A percentile compares a stretch with the other conserved stretches of the same genome.
phyloP scores from a whole-genome alignment of 2,329 filamentous ascomycete genomes.

The Fusarium anthophilum region DNA sequence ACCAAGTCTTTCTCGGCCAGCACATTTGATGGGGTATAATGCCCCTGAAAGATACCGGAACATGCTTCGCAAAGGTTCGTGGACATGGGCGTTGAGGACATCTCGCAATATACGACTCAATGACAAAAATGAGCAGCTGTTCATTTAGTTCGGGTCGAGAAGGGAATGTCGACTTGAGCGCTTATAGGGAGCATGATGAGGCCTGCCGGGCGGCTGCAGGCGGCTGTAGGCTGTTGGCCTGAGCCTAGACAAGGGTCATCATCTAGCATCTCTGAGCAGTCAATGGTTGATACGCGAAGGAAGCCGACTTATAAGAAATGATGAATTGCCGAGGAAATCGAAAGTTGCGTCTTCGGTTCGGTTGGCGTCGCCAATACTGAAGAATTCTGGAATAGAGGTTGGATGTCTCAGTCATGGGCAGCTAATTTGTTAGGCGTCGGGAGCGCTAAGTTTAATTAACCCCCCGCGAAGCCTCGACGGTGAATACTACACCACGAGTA shows the following conservation, averaged over 20 bases:
- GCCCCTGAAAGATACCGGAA: slow-evolving; percentile 17
- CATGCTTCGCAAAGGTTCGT: slow-evolving; percentile 10
- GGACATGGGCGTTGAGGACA: neutral
- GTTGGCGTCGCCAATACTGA: neutral
- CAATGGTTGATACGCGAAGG: neutral
- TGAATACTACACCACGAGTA: neutral
- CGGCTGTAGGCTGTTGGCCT: neutral
- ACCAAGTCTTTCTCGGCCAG: slow-evolving; percentile 6
- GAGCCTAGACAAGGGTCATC: neutral
- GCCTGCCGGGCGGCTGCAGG: neutral
- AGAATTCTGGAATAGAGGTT: neutral
- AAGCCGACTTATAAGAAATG: neutral
- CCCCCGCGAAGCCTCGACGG: neutral
- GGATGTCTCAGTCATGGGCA: neutral
- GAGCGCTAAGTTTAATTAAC: neutral
- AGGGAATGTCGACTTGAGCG: neutral
- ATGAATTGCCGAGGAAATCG: neutral
- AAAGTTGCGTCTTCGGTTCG: neutral
- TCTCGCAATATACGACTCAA: neutral
- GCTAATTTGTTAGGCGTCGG: slow-evolving; percentile 1
- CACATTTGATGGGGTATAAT: slow-evolving; percentile 1
- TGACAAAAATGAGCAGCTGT: no score
- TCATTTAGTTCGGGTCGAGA: neutral
- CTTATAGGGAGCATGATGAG: neutral
- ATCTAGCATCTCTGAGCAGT: neutral